A percentile compares a stretch with the other conserved stretches of the same genome.
phyloP scores from a whole-genome alignment of 2,329 filamentous ascomycete genomes.

The Talaromyces funiculosus region DNA sequence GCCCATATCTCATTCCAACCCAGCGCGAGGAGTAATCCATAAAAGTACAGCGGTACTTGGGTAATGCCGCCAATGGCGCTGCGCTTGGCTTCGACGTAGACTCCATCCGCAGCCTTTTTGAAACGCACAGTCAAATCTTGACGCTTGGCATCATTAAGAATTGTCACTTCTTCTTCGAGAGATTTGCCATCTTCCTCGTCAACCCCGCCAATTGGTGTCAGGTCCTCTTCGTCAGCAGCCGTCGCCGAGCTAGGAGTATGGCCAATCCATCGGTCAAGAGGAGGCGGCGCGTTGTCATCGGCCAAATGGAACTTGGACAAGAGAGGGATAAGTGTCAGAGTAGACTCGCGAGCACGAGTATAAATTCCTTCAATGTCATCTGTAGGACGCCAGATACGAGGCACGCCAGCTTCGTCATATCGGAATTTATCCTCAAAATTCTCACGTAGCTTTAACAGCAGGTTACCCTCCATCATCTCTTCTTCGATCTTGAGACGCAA shows the following conservation, averaged over 20 bases:
- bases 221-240: constrained; percentile 81
- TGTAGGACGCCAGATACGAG: constrained; percentile 90
- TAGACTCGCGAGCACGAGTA: constrained; percentile 86
- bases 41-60: constrained; percentile 92
- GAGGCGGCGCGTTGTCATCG: constrained; percentile 67
- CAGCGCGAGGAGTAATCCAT: constrained; percentile 76
- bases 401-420: constrained; percentile 91
- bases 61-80: constrained; percentile 93
- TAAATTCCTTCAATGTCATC: constrained; percentile 97
- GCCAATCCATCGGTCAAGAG: constrained; percentile 80
- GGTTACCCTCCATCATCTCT: constrained; percentile 96
- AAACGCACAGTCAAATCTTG: constrained; percentile 90
- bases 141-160: constrained; percentile 83
- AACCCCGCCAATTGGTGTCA: constrained; percentile 82
- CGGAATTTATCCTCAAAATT: constrained; percentile 99
- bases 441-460: constrained; percentile 88
- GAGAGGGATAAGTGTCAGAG: constrained; percentile 81
- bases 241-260: constrained; percentile 67
- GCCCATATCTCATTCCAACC: constrained; percentile 99
- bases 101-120: constrained; percentile 96
- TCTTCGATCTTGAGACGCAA: constrained; percentile 88
- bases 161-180: constrained; percentile 90
- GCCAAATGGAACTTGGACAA: constrained; percentile 76
- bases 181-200: constrained; percentile 94
- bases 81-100: constrained; percentile 96